Evolutionary conservation across 768 basidiomycete genomes (phyloP).

Genomic region (Kwoniella sp.): DNA sequence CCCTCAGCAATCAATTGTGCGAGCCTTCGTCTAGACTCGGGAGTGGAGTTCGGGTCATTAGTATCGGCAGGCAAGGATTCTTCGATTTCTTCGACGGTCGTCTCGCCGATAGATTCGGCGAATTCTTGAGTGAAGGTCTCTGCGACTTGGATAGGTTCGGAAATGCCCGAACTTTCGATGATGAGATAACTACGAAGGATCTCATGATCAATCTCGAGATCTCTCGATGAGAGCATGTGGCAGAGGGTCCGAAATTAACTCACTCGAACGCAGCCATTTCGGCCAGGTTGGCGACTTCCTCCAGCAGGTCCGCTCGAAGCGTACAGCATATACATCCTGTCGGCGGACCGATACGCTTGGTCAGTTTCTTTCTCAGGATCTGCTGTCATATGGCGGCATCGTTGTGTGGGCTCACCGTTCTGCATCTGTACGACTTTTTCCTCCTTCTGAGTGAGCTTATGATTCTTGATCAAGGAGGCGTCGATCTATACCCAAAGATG

Average conservation of each 20-base stretch:
- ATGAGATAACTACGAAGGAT: conserved; percentile 44
- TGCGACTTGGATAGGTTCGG: conserved; percentile 54
- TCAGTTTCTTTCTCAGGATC: no score
- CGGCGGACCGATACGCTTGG: no score
- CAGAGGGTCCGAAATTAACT: not conserved
- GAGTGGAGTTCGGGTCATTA: conserved; percentile 6
- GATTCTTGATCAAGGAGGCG: conserved; percentile 46
- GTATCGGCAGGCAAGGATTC: conserved; percentile 24
- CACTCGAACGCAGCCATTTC: conserved; percentile 47
- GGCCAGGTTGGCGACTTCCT: conserved; percentile 52
- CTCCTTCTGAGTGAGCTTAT: conserved; percentile 47
- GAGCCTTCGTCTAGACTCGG: conserved; percentile 32
- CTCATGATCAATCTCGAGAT: not conserved
- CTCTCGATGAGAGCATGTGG: no score
- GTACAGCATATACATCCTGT: conserved; percentile 56
- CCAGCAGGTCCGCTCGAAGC: conserved; percentile 53
- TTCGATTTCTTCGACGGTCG: conserved; percentile 38
- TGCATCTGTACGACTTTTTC: conserved; percentile 53
- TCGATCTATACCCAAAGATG: conserved; percentile 41
- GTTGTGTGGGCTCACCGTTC: conserved; percentile 54
- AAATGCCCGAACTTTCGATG: conserved; percentile 53
- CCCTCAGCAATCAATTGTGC: conserved; percentile 51
- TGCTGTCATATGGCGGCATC: no score
- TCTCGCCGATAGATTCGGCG: conserved; percentile 35
- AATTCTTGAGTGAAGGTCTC: conserved; percentile 54